Conservation (phyloP, 768 basidiomycete species). For the Neoboletus magnificus region DNA sequence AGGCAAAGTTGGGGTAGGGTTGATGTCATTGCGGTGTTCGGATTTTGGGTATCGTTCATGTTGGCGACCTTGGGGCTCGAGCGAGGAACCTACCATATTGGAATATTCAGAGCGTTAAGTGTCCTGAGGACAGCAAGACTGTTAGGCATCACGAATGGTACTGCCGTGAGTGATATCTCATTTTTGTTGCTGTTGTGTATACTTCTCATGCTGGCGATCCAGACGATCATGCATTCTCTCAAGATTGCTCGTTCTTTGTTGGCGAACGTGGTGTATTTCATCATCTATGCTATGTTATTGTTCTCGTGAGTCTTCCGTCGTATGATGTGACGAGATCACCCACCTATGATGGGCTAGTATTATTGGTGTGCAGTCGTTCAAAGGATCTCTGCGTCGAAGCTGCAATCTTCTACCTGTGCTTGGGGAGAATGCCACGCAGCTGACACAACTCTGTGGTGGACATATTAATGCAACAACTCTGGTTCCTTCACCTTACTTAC, state of each 20-base stretch:
- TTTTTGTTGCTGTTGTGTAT: not conserved
- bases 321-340: not conserved
- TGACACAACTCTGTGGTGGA: conserved; percentile 76
- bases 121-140: conserved; percentile 81
- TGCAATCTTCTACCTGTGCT: conserved; percentile 55
- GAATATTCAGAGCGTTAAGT: conserved; percentile 84
- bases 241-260: conserved; percentile 90
- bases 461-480: conserved; percentile 62
- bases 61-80: conserved; percentile 71
- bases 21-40: conserved; percentile 79
- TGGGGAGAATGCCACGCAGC: conserved; percentile 47
- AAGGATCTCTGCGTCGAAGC: conserved; percentile 70
- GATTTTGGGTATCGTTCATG: conserved; percentile 83
- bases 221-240: conserved; percentile 88
- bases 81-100: conserved; percentile 66
- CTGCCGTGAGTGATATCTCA: conserved; percentile 56
- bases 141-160: conserved; percentile 86
- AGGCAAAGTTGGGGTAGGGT: conserved; percentile 92
- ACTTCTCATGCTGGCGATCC: conserved; percentile 8
- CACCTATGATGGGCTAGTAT: conserved; percentile 41
- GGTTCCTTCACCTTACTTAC: conserved; percentile 41
- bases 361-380: conserved; percentile 93
- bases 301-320: conserved; percentile 62
- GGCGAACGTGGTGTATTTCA: conserved; percentile 86
- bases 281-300: conserved; percentile 82